These are phyloP conservation scores for Vitis hybrid DNA, from an alignment of 177 flowering plant species.

Conservation along the genomic window DNA sequence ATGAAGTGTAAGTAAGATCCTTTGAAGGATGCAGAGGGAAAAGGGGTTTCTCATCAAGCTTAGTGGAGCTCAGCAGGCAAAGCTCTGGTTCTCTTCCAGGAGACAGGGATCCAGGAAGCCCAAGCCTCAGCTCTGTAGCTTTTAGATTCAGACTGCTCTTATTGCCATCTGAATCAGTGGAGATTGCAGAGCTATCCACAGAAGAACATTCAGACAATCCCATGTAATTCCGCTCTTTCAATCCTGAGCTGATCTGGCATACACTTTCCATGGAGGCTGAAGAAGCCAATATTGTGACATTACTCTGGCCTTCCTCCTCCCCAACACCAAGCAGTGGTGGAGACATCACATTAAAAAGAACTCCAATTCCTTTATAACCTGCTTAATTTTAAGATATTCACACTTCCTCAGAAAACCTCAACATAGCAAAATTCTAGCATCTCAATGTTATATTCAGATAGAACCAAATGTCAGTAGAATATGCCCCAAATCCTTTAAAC, in stretches of 20 bases:
- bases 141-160: conserved; percentile 54
- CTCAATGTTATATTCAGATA: not conserved
- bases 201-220: conserved; percentile 80
- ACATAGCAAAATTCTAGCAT: not conserved
- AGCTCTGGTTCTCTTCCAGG: conserved; percentile 56
- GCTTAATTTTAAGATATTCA: not conserved
- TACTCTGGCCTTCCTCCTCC: conserved; percentile 43
- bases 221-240: conserved; percentile 75
- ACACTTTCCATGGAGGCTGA: conserved; percentile 43
- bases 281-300: conserved; percentile 45
- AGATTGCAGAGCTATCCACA: conserved; percentile 55
- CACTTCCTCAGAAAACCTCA: not conserved
- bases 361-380: not conserved
- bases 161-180: conserved; percentile 37
- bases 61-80: conserved; percentile 27
- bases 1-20: conserved; percentile 37
- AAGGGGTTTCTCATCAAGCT: conserved; percentile 68
- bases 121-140: conserved; percentile 84
- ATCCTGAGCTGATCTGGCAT: conserved; percentile 33
- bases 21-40: conserved; percentile 63
- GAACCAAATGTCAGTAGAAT: too few relatives aligned
- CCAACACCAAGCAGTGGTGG: conserved; percentile 46
- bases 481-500: not conserved
- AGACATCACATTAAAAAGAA: conserved; percentile 38
- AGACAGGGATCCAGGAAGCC: conserved; percentile 84